Percentiles rank a stretch among this genome's conserved stretches.
Conservation (phyloP, 1,139 yeast species). For the Candida buenavistaensis region DNA sequence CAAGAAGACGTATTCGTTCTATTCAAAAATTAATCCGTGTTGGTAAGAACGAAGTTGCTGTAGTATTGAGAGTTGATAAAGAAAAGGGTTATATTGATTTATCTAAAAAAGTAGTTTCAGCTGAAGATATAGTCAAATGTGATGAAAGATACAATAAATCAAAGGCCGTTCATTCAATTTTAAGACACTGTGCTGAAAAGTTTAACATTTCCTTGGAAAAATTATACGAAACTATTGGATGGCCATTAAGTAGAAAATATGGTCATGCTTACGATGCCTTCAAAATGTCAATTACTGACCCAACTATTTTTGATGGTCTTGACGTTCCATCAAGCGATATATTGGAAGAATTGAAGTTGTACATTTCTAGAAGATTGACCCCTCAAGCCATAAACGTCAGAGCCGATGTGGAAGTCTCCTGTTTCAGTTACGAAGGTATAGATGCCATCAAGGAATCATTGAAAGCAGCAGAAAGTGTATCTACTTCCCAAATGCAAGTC, state of each 20-base stretch:
- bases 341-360: conserved; percentile 76
- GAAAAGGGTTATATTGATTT: conserved; percentile 98
- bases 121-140: conserved; percentile 96
- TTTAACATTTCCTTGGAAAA: conserved; percentile 84
- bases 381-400: conserved; percentile 98
- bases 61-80: conserved; percentile 97
- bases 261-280: conserved; percentile 99
- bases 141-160: conserved; percentile 97
- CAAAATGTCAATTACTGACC: conserved; percentile 92
- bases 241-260: conserved; percentile 95
- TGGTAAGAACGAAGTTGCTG: conserved; percentile 98
- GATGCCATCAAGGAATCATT: conserved; percentile 94
- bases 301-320: conserved; percentile 79
- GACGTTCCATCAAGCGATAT: conserved; percentile 72
- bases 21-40: conserved; percentile 97
- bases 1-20: conserved; percentile 98
- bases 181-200: conserved; percentile 98
- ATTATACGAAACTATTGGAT: conserved; percentile 85
- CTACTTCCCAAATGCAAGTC: conserved; percentile 82
- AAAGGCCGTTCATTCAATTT: conserved; percentile 94
- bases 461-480: conserved; percentile 78
- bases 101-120: conserved; percentile 96
- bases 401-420: conserved; percentile 96
- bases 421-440: conserved; percentile 96
- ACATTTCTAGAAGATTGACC: conserved; percentile 90